phyloP scores from a whole-genome alignment of 345 rosid genomes.

The Linum trigynum region DNA sequence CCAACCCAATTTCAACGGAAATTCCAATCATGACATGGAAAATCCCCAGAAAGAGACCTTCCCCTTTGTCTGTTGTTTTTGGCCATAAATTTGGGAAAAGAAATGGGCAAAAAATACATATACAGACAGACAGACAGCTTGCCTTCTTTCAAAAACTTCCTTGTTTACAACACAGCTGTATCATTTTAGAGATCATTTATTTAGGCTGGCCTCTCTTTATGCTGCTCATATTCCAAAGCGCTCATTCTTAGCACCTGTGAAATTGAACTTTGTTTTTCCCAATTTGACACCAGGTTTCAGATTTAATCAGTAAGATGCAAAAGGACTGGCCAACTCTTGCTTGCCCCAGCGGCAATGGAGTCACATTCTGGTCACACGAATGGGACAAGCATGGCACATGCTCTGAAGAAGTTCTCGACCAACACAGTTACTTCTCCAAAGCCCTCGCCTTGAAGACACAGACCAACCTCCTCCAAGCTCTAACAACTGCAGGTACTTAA shows the following conservation, averaged over 20 bases:
- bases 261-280: background rate
- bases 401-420: constrained; percentile 64
- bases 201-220: no score
- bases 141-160: no score
- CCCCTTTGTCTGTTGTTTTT: no score
- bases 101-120: no score
- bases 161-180: no score
- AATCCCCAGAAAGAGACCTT: no score
- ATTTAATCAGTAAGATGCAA: constrained; percentile 45
- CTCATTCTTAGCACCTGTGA: background rate
- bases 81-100: background rate
- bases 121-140: no score
- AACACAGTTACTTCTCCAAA: constrained; percentile 55
- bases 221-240: background rate
- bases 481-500: constrained; percentile 45
- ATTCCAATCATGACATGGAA: background rate
- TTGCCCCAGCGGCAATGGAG: constrained; percentile 61
- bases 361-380: constrained; percentile 73
- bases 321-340: constrained; percentile 74
- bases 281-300: constrained; percentile 32
- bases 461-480: constrained; percentile 43
- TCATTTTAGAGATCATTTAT: no score
- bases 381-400: constrained; percentile 98
- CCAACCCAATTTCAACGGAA: background rate
- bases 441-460: constrained; percentile 45